Conservation (phyloP, 768 basidiomycete species). For the Hortiboletus flavorubellus region DNA sequence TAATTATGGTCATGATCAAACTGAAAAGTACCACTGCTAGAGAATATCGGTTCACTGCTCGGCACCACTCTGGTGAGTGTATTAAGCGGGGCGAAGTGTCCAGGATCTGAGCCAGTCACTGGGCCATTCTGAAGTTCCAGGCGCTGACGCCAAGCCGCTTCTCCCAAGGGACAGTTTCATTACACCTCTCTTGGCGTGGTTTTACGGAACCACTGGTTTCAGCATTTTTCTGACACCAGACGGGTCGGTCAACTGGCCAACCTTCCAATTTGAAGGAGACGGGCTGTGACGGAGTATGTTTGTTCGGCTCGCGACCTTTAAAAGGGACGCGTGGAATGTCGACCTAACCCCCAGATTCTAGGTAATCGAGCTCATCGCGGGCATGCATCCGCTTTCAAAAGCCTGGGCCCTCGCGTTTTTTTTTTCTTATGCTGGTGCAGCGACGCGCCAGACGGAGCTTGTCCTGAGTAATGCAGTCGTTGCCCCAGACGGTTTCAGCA, state of each 20-base stretch:
- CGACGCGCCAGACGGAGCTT: slow-evolving; percentile 22
- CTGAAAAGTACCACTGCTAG: too few relatives aligned
- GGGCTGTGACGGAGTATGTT: neutral
- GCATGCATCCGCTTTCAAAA: slow-evolving; percentile 14
- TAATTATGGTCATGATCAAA: too few relatives aligned
- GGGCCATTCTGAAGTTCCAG: too few relatives aligned
- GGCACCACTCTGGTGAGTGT: too few relatives aligned
- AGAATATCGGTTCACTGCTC: too few relatives aligned
- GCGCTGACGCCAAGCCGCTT: neutral
- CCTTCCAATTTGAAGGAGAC: too few relatives aligned
- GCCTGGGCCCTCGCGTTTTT: slow-evolving; percentile 7
- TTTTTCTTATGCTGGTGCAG: slow-evolving; percentile 5
- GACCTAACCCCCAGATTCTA: neutral
- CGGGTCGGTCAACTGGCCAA: too few relatives aligned
- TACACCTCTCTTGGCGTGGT: too few relatives aligned
- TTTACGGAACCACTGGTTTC: neutral
- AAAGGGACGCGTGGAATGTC: neutral
- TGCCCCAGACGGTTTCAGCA: slow-evolving; percentile 42
- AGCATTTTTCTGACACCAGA: neutral
- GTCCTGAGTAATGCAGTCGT: slow-evolving; percentile 39
- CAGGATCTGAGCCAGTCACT: too few relatives aligned
- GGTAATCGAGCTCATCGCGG: neutral
- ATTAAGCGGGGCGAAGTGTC: too few relatives aligned
- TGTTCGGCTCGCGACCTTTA: neutral
- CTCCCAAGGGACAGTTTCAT: too few relatives aligned